Conservation (phyloP, 345 rosid species). For the Salix koriyanagi region DNA sequence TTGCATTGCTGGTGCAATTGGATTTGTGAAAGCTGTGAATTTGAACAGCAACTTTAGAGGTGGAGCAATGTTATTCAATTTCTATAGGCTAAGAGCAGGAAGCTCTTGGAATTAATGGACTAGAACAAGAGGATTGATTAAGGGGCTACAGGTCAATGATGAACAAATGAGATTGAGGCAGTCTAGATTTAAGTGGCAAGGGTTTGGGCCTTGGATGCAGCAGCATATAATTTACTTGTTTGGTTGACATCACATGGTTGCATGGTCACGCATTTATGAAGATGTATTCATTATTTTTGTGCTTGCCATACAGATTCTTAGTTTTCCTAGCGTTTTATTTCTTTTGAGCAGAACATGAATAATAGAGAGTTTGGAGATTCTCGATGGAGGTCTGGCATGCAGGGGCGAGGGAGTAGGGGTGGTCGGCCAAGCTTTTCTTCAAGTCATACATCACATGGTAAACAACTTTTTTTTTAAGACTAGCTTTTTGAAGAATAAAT, state of each 20-base stretch:
- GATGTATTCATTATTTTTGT: slow-evolving; percentile 1
- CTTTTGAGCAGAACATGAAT: slow-evolving; percentile 43
- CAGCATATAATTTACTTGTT: background rate
- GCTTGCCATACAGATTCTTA: slow-evolving; percentile 8
- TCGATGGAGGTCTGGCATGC: slow-evolving; percentile 62
- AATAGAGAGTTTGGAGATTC: slow-evolving; percentile 67
- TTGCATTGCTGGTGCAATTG: background rate
- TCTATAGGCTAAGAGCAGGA: background rate
- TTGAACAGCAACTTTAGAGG: background rate
- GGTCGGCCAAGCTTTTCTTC: slow-evolving; percentile 49
- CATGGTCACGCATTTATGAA: background rate
- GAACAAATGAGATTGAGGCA: background rate
- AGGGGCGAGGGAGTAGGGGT: slow-evolving; percentile 60
- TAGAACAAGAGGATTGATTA: background rate
- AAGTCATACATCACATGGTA: slow-evolving; percentile 59
- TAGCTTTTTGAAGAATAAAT: slow-evolving; percentile 4
- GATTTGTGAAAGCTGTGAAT: background rate
- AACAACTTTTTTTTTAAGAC: slow-evolving; percentile 3
- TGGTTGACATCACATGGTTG: background rate
- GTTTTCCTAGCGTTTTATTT: slow-evolving; percentile 4
- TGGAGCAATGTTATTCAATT: background rate
- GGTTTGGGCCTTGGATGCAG: background rate
- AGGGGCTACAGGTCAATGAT: background rate
- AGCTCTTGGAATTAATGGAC: background rate
- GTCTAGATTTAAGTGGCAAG: background rate